Base-by-base conservation (phyloP, 2,329 filamentous ascomycete species). In the Metarhizium guizhouense region DNA sequence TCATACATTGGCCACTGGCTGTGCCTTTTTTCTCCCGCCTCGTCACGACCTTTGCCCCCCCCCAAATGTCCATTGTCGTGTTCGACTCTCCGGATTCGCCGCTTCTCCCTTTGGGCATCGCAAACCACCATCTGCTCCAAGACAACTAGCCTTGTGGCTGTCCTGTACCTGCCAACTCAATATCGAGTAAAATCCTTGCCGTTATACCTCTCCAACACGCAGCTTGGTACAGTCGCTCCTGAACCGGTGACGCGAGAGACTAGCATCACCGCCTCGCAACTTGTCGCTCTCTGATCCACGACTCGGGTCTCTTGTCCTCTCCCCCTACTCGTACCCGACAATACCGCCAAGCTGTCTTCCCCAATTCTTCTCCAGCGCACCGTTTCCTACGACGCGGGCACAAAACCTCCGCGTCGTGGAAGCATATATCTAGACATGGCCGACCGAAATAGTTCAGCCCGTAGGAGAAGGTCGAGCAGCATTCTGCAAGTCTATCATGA, bases 261-360 rank as follows among this genome's bases (percentile, higher is more conserved):
- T 45, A 36, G 55, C 20, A 16, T 47, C 6, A 52, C 53, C 36
- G 49, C 52, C 42, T 52, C 48, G 18, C 34, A 51, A 38, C 25
- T 53, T 47, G 54, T 30, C 38, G 50, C 57, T 45, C 56, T 57
- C 55, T 54, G 57, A 55, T 47, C 50, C 54, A 29, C 30, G 38
- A 47, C 55, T 48, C 51, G 45, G n/a, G n/a, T 25, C 45, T 34
- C 42, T 49, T 54, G 51, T 56, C 53, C 52, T 62, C 56, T 47
- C 25, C 49, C 25, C 25, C 25, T 51, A 47, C 55, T 53, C 45
- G 48, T 55, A 58, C 61, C 64, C 67, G 57, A 70, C 76, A 88
- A 88, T 75, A 93, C 90, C 90, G 89, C 87, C 89, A 95, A 95
- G 78, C 86, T 95, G 90, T 93, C 91, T 86, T 89, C 92, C 72